Evolutionary conservation across 352 stramenopile genomes (phyloP).

Genomic region (Pythium dissimile): DNA sequence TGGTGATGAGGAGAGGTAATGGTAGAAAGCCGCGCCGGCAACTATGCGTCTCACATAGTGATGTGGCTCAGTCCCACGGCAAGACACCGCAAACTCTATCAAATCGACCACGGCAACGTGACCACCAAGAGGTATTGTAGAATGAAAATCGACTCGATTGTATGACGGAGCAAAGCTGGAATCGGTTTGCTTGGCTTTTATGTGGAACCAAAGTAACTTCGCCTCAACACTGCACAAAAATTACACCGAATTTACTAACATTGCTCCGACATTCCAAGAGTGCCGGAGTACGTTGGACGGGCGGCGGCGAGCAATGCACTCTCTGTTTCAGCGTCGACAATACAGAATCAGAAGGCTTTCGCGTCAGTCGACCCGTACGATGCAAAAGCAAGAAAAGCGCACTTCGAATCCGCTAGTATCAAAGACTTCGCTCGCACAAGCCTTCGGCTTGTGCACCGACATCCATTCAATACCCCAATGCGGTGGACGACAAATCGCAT

Average conservation of each 20-base stretch:
- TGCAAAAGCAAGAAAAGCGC: slow-evolving; percentile 35
- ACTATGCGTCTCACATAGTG: slow-evolving; percentile 10
- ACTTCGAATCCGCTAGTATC: slow-evolving; percentile 43
- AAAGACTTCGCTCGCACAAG: slow-evolving; percentile 41
- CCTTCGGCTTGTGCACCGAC: slow-evolving; percentile 44
- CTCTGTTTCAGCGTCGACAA: too few species aligned
- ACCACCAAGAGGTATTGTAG: slow-evolving; percentile 22
- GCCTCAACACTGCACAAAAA: too few species aligned
- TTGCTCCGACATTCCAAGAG: too few species aligned
- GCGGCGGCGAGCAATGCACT: too few species aligned
- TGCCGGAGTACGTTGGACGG: too few species aligned
- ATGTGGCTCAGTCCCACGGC: background rate
- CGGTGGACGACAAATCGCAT: slow-evolving; percentile 40
- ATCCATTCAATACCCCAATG: slow-evolving; percentile 42
- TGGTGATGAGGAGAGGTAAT: slow-evolving; percentile 16
- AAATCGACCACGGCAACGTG: slow-evolving; percentile 1
- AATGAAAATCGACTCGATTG: slow-evolving; percentile 12
- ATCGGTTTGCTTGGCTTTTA: too few species aligned
- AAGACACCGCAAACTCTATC: background rate
- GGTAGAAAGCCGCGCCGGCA: background rate
- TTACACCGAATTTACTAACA: too few species aligned
- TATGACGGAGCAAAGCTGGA: background rate
- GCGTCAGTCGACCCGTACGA: slow-evolving; percentile 53
- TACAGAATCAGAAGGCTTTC: background rate
- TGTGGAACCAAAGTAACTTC: too few species aligned